phyloP scores from a whole-genome alignment of 179 eudicot genomes.

The Drosera spatulata region DNA sequence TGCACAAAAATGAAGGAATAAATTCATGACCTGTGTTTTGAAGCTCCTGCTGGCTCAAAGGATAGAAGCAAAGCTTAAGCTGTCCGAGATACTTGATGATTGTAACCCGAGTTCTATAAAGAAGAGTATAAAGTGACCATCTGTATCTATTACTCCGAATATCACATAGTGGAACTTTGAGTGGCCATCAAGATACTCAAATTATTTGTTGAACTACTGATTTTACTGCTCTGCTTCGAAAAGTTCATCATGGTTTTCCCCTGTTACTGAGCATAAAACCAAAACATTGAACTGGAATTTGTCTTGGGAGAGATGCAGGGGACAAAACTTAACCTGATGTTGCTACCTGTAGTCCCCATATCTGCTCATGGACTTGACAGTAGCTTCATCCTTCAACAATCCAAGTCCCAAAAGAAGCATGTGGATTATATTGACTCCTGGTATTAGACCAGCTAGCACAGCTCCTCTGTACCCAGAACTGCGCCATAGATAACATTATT shows the following conservation, averaged over 20 bases:
- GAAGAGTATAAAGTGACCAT: too few species aligned
- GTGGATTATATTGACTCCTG: slow-evolving; percentile 64
- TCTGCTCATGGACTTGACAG: slow-evolving; percentile 88
- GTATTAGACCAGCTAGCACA: slow-evolving; percentile 60
- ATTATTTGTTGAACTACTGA: too few species aligned
- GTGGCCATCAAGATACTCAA: too few species aligned
- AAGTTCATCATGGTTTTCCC: too few species aligned
- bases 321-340: neutral
- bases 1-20: slow-evolving; percentile 6
- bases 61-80: neutral
- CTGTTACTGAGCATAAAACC: neutral
- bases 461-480: slow-evolving; percentile 75
- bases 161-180: too few species aligned
- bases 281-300: neutral
- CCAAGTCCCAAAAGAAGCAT: slow-evolving; percentile 86
- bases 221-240: too few species aligned
- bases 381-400: slow-evolving; percentile 61
- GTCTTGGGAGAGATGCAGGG: too few species aligned
- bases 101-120: too few species aligned
- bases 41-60: too few species aligned
- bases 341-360: slow-evolving; percentile 66
- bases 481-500: slow-evolving; percentile 11
- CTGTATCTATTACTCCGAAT: too few species aligned
- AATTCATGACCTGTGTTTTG: too few species aligned
- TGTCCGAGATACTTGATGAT: neutral